phyloP scores from a whole-genome alignment of 306 rosid species.

The Chamaecrista fasciculata region DNA sequence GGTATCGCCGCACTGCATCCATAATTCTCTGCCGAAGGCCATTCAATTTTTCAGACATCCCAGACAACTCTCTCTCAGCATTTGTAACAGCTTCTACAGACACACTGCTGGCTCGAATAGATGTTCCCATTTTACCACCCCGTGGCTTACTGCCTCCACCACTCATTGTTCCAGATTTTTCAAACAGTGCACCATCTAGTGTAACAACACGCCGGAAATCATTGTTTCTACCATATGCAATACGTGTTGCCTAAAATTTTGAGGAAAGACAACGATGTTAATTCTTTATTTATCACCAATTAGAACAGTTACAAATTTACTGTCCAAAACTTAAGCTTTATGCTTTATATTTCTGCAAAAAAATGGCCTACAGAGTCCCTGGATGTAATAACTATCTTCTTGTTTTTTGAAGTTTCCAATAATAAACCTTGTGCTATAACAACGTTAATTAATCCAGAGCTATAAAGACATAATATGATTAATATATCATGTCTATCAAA shows the following conservation, averaged over 20 bases:
- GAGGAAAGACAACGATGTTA: conserved; percentile 12
- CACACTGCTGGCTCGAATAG: conserved; percentile 76
- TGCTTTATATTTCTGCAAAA: not conserved
- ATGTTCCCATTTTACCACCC: conserved; percentile 96
- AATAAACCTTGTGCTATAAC: not conserved
- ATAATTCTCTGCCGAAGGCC: conserved; percentile 58
- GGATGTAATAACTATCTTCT: not conserved
- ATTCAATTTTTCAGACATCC: conserved; percentile 48
- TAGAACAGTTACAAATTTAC: conserved; percentile 5
- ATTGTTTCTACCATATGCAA: conserved; percentile 63
- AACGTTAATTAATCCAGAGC: conserved; percentile 13
- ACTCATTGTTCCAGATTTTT: conserved; percentile 91
- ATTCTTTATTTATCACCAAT: not conserved
- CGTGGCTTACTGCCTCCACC: conserved; percentile 93
- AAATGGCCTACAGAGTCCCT: not conserved
- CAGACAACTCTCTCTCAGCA: conserved; percentile 72
- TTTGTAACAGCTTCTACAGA: conserved; percentile 68
- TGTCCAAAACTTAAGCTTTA: not conserved
- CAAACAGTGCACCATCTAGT: conserved; percentile 88
- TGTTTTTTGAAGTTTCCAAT: not conserved
- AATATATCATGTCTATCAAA: not conserved
- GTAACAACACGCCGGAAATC: conserved; percentile 90
- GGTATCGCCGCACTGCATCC: conserved; percentile 59
- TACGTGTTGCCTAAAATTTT: conserved; percentile 71
- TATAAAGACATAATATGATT: conserved; percentile 2